phyloP scores from a whole-genome alignment of 371 early-diverging fungal genomes.

The Mucor circinelloides region DNA sequence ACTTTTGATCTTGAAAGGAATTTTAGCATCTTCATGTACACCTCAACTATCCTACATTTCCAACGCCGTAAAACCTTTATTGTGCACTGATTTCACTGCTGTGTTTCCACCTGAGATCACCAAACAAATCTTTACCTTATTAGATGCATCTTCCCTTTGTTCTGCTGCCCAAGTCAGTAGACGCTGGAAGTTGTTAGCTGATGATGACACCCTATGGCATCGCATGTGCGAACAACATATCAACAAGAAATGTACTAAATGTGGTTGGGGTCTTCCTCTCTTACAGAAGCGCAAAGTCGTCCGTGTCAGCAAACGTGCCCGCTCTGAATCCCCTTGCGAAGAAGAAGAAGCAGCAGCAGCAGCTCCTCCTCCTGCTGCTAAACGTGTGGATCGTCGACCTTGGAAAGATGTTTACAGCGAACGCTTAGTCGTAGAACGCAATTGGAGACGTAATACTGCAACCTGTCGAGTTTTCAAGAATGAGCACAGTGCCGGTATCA shows the following conservation, averaged over 20 bases:
- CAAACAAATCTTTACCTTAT: conserved; percentile 77
- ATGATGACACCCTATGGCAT: conserved; percentile 93
- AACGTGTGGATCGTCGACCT: conserved; percentile 42
- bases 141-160: conserved; percentile 92
- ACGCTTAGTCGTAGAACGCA: conserved; percentile 77
- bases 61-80: conserved; percentile 37
- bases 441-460: conserved; percentile 79
- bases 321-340: not conserved
- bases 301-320: conserved; percentile 19
- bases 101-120: conserved; percentile 79
- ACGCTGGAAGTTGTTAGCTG: conserved; percentile 79
- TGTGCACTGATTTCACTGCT: conserved; percentile 72
- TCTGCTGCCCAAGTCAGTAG: conserved; percentile 84
- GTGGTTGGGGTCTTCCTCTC: conserved; percentile 94
- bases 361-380: conserved; percentile 10
- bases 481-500: conserved; percentile 79
- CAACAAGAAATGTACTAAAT: conserved; percentile 91
- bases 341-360: not conserved
- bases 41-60: conserved; percentile 53
- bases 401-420: conserved; percentile 89
- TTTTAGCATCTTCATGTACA: conserved; percentile 56
- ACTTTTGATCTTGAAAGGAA: conserved; percentile 58
- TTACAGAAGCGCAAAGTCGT: conserved; percentile 51
- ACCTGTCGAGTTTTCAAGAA: conserved; percentile 40
- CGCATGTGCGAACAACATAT: conserved; percentile 96